These are phyloP conservation scores for Kwoniella heveanensis DNA, from an alignment of 768 basidiomycete species.

Conservation along the genomic window DNA sequence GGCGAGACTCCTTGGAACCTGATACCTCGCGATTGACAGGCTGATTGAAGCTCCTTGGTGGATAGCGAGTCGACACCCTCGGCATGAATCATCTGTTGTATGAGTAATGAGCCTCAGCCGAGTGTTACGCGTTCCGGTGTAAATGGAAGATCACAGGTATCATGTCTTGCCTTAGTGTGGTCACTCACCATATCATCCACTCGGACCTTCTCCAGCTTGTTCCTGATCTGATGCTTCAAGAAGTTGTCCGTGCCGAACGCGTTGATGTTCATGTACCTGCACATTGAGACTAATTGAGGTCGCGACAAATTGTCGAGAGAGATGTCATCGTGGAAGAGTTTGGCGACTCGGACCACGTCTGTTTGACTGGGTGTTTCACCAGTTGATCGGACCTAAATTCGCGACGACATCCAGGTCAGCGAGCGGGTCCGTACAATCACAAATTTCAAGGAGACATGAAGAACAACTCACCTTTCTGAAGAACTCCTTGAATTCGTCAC, in stretches of 20 bases:
- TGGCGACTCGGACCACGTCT: slow-evolving; percentile 92
- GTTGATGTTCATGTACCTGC: slow-evolving; percentile 95
- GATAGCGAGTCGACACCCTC: slow-evolving; percentile 91
- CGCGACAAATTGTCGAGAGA: slow-evolving; percentile 97
- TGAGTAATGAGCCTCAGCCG: too few species aligned
- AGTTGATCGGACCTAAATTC: slow-evolving; percentile 88
- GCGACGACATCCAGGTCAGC: too few species aligned
- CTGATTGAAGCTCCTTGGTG: slow-evolving; percentile 85
- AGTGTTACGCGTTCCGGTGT: too few species aligned
- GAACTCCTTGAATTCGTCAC: slow-evolving; percentile 97
- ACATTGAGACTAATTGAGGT: slow-evolving; percentile 97
- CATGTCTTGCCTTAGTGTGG: too few species aligned
- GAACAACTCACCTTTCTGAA: slow-evolving; percentile 93
- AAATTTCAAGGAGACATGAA: too few species aligned
- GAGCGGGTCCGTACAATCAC: not conserved
- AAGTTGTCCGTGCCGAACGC: slow-evolving; percentile 99
- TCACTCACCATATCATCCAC: slow-evolving; percentile 72
- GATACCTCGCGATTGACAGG: slow-evolving; percentile 92
- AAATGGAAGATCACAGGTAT: too few species aligned
- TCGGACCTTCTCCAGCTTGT: slow-evolving; percentile 76
- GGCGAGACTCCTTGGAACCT: slow-evolving; percentile 84
- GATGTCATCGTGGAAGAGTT: slow-evolving; percentile 95
- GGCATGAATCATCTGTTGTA: slow-evolving; percentile 77
- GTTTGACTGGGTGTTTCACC: slow-evolving; percentile 86
- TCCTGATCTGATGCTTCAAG: slow-evolving; percentile 85